Percentiles rank a stretch among this genome's conserved stretches.
Conservation (phyloP, 75 land plant species). For the Ceratopteris richardii region DNA sequence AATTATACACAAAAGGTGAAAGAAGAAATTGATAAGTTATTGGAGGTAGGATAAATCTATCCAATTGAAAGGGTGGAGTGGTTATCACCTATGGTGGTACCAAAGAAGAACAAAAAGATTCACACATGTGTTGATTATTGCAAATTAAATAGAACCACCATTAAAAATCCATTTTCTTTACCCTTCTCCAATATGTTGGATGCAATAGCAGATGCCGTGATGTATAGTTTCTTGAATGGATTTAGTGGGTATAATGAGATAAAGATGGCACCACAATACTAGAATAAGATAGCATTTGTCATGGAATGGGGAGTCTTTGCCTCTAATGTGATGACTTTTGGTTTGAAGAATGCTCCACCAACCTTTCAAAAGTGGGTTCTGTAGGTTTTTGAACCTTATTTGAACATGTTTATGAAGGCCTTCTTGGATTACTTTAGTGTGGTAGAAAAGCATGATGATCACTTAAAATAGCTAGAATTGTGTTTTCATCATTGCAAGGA, state of each 20-base stretch:
- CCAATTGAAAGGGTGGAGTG: no score
- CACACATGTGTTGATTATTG: no score
- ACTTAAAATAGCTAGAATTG: background rate
- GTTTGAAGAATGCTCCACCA: slow-evolving; percentile 6
- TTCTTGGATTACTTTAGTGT: slow-evolving; percentile 16
- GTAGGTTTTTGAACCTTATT: background rate
- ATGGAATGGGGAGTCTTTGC: slow-evolving; percentile 9
- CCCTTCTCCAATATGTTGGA: no score
- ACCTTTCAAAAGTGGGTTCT: slow-evolving; percentile 4
- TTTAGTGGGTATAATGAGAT: slow-evolving; percentile 2
- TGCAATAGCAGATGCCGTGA: no score
- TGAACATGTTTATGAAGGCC: background rate
- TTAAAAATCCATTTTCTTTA: no score
- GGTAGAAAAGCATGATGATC: background rate
- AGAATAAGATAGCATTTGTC: slow-evolving; percentile 8
- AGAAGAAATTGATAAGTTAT: no score
- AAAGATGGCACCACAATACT: background rate
- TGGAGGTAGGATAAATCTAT: no score
- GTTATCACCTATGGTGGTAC: no score
- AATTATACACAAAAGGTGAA: no score
- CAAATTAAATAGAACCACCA: no score
- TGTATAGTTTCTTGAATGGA: slow-evolving; percentile 3
- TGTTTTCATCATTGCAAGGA: no score
- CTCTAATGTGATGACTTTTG: slow-evolving; percentile 5
- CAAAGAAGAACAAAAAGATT: no score